Conservation (phyloP, 768 basidiomycete species). For the Psilocybe subaeruginosa region DNA sequence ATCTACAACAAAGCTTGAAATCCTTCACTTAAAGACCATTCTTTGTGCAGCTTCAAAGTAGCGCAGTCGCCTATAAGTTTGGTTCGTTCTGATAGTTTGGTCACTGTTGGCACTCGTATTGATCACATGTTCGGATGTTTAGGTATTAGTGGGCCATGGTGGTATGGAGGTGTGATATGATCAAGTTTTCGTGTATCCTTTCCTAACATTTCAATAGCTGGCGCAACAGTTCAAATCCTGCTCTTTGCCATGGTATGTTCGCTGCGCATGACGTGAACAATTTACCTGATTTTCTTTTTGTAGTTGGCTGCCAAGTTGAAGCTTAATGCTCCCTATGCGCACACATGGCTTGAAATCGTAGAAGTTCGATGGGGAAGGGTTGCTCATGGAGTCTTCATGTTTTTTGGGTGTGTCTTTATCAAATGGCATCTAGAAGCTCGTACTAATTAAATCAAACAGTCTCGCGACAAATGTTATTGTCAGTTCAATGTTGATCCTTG, state of each 20-base stretch:
- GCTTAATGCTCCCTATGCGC: slow-evolving; percentile 84
- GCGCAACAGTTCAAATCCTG: slow-evolving; percentile 86
- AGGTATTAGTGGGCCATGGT: slow-evolving; percentile 84
- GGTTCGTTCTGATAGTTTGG: slow-evolving; percentile 35
- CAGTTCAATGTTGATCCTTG: slow-evolving; percentile 82
- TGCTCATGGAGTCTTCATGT: slow-evolving; percentile 86
- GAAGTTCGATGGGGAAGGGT: slow-evolving; percentile 75
- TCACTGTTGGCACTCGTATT: neutral
- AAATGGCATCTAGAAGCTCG: neutral
- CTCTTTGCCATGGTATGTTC: slow-evolving; percentile 78
- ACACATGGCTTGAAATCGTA: slow-evolving; percentile 91
- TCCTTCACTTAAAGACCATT: neutral
- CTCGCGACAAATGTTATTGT: slow-evolving; percentile 91
- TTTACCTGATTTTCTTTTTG: neutral
- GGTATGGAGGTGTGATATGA: slow-evolving; percentile 62
- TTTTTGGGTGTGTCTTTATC: slow-evolving; percentile 64
- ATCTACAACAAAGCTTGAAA: too few relatives aligned
- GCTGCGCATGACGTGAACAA: neutral
- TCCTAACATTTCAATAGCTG: slow-evolving; percentile 39
- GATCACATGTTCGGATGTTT: neutral
- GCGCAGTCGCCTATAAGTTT: slow-evolving; percentile 84
- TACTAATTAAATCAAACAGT: slow-evolving; percentile 28
- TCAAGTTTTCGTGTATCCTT: neutral
- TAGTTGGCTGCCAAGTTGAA: slow-evolving; percentile 92
- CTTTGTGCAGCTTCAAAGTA: slow-evolving; percentile 62